These are phyloP conservation scores for Babesia caballi DNA, from an alignment of 169 alveolate species.

Conservation along the genomic window DNA sequence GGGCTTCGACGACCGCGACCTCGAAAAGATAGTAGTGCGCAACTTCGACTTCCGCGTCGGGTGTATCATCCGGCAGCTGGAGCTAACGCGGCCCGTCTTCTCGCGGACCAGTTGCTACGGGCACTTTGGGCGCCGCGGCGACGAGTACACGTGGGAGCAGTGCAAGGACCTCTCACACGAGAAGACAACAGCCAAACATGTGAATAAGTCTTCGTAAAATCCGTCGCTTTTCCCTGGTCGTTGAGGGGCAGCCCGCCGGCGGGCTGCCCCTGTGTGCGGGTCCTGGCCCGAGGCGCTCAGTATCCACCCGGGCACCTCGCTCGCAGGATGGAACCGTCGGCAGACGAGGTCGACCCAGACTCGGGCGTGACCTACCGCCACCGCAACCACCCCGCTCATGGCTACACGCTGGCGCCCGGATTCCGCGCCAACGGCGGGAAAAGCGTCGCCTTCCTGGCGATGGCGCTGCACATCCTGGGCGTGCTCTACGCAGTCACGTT, in stretches of 20 bases:
- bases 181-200: background rate
- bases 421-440: background rate
- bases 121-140: conserved; percentile 95
- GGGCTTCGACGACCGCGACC: conserved; percentile 90
- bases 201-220: background rate
- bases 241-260: background rate
- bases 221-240: background rate
- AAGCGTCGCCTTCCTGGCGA: background rate
- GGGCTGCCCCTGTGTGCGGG: background rate
- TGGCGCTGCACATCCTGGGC: background rate
- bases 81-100: conserved; percentile 88
- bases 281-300: background rate
- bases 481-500: background rate
- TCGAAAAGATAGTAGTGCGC: conserved; percentile 85
- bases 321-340: background rate
- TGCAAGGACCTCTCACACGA: conserved; percentile 79
- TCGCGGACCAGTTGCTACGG: conserved; percentile 94
- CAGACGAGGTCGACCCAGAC: background rate
- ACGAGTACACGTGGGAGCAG: conserved; percentile 94
- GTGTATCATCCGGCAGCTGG: conserved; percentile 87
- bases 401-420: conserved; percentile 9
- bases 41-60: conserved; percentile 97
- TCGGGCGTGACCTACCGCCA: background rate
- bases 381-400: background rate
- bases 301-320: background rate